Evolutionary conservation across 306 rosid species (phyloP).

Genomic region (Luffa acutangula): DNA sequence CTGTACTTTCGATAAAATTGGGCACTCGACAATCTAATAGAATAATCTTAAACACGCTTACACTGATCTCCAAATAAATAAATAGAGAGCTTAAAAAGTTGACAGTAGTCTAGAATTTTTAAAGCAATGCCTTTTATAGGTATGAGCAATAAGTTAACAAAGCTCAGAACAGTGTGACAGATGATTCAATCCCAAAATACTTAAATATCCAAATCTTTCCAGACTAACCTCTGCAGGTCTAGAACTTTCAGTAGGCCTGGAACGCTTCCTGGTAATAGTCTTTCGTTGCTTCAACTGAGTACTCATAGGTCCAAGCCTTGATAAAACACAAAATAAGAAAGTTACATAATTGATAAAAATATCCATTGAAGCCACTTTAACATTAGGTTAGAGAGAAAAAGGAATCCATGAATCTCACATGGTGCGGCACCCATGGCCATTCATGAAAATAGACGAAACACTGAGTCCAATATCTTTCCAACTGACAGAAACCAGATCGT

Average conservation of each 20-base stretch:
- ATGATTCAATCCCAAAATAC: neutral
- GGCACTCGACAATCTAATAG: neutral
- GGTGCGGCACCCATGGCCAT: constrained; percentile 47
- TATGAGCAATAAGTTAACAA: neutral
- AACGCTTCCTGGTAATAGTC: constrained; percentile 22
- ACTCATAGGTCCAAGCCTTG: constrained; percentile 85
- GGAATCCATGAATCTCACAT: constrained; percentile 33
- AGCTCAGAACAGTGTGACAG: neutral
- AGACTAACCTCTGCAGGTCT: constrained; percentile 56
- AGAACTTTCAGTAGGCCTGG: constrained; percentile 29
- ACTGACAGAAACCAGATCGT: constrained; percentile 8
- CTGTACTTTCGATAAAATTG: neutral
- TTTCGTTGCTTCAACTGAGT: constrained; percentile 53
- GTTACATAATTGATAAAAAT: neutral
- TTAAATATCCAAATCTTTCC: neutral
- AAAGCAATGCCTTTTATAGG: neutral
- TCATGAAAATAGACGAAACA: constrained; percentile 42
- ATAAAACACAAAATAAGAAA: neutral
- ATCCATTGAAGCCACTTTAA: neutral
- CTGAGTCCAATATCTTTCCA: constrained; percentile 46
- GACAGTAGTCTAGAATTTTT: no score
- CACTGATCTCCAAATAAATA: neutral
- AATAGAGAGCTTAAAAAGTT: neutral
- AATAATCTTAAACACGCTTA: neutral
- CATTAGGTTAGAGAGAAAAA: neutral